Percentiles rank a stretch among this genome's conserved stretches.
phyloP scores from a whole-genome alignment of 1,139 yeast genomes.

The Trichomonascaceae sp. region DNA sequence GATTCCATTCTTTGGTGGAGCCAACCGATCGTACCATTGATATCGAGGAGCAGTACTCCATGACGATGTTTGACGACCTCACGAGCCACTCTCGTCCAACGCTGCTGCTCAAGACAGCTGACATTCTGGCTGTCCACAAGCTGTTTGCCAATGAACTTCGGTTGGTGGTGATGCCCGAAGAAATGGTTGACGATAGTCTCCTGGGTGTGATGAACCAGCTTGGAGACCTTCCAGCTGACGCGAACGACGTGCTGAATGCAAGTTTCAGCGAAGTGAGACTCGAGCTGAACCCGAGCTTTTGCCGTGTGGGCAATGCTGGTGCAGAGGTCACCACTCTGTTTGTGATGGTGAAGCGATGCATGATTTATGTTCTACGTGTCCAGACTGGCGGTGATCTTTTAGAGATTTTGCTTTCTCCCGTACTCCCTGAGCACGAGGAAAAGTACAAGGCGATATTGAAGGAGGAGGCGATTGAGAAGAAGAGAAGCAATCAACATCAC shows the following conservation, averaged over 20 bases:
- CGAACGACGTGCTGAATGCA: conserved; percentile 32
- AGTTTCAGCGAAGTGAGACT: conserved; percentile 28
- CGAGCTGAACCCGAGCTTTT: conserved; percentile 30
- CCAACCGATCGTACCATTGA: conserved; percentile 31
- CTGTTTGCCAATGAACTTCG: conserved; percentile 42
- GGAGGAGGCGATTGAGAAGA: conserved; percentile 28
- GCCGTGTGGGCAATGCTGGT: conserved; percentile 28
- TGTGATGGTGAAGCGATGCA: conserved; percentile 71
- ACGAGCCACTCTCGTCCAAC: conserved; percentile 54
- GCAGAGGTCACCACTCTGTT: conserved; percentile 36
- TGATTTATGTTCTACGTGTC: conserved; percentile 67
- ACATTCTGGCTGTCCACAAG: conserved; percentile 50
- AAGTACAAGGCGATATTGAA: conserved; percentile 43
- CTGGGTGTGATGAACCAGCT: conserved; percentile 32
- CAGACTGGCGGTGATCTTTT: conserved; percentile 62
- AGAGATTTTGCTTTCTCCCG: conserved; percentile 62
- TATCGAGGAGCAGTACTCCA: conserved; percentile 47
- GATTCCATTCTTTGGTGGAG: conserved; percentile 38
- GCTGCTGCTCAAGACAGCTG: conserved; percentile 48
- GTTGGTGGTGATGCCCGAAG: conserved; percentile 26
- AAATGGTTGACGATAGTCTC: conserved; percentile 39
- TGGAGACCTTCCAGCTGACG: conserved; percentile 32
- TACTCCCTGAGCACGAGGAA: conserved; percentile 53
- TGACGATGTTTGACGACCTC: conserved; percentile 60
- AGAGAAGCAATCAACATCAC: conserved; percentile 1